Evolutionary conservation across 2,329 filamentous ascomycete species (phyloP).

Genomic region (Colletotrichum camelliae): DNA sequence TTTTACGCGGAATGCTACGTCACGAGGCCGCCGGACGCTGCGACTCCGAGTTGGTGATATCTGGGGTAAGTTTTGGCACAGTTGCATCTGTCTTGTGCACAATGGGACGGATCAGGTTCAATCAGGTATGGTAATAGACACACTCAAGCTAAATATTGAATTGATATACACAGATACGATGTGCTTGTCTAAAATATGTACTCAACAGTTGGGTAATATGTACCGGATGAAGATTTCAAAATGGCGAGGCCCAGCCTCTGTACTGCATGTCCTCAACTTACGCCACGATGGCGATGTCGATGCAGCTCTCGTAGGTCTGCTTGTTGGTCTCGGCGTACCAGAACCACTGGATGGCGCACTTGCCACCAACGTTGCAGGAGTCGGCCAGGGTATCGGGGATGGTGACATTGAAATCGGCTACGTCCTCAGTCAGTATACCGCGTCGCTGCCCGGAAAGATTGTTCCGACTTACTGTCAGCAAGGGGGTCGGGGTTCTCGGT

Average conservation of each 20-base stretch:
- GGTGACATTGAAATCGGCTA: conserved; percentile 55
- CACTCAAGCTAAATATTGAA: neutral
- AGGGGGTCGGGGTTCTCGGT: conserved; percentile 20
- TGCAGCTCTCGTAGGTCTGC: conserved; percentile 69
- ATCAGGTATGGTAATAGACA: neutral
- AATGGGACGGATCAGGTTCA: neutral
- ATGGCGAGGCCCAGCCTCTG: neutral
- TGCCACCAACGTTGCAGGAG: conserved; percentile 54
- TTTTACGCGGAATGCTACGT: conserved; percentile 11
- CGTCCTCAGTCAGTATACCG: conserved; percentile 29
- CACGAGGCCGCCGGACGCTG: neutral
- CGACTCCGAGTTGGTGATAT: neutral
- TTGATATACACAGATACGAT: neutral
- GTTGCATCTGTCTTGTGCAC: neutral
- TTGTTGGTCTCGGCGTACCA: conserved; percentile 61
- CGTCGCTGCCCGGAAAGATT: neutral
- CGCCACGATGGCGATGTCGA: conserved; percentile 54
- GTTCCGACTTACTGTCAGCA: conserved; percentile 24
- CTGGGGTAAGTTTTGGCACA: neutral
- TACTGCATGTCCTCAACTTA: neutral
- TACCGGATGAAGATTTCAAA: neutral
- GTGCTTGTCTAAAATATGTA: neutral
- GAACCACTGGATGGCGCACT: conserved; percentile 62
- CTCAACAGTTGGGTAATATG: neutral
- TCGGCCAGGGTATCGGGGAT: conserved; percentile 52